phyloP scores from a whole-genome alignment of 495 filamentous ascomycete genomes.

The Tuber magnatum region DNA sequence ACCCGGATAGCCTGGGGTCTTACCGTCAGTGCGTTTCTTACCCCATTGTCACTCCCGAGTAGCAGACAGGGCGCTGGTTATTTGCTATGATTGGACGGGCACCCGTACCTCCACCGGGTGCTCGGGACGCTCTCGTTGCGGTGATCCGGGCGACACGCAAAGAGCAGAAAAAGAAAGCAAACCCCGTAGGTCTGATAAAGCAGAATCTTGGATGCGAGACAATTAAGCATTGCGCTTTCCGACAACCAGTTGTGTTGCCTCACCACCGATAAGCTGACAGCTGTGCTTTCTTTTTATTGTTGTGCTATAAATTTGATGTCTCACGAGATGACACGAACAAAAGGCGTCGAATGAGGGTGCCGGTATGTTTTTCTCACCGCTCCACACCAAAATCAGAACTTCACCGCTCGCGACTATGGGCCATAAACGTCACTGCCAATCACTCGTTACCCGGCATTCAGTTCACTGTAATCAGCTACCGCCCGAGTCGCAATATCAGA shows the following conservation, averaged over 20 bases:
- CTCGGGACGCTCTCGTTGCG: neutral
- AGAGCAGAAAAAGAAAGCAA: neutral
- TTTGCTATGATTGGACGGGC: neutral
- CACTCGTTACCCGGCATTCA: neutral
- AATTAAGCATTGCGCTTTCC: neutral
- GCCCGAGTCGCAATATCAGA: neutral
- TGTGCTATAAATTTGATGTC: neutral
- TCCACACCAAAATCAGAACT: neutral
- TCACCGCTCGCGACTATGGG: neutral
- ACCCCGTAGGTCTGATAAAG: neutral
- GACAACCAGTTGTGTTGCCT: neutral
- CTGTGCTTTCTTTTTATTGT: neutral
- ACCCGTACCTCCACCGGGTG: neutral
- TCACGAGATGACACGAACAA: neutral
- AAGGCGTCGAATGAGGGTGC: neutral
- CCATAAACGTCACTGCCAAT: neutral
- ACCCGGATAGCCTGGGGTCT: neutral
- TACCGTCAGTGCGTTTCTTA: neutral
- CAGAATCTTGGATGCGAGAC: conserved; percentile 1
- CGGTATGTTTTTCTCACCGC: neutral
- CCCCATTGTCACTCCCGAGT: neutral
- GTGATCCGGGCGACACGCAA: neutral
- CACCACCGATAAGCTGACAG: neutral
- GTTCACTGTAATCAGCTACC: neutral
- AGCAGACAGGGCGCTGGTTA: neutral